Base-by-base conservation (phyloP, 2,329 filamentous ascomycete species). In the Talaromyces sp. region DNA sequence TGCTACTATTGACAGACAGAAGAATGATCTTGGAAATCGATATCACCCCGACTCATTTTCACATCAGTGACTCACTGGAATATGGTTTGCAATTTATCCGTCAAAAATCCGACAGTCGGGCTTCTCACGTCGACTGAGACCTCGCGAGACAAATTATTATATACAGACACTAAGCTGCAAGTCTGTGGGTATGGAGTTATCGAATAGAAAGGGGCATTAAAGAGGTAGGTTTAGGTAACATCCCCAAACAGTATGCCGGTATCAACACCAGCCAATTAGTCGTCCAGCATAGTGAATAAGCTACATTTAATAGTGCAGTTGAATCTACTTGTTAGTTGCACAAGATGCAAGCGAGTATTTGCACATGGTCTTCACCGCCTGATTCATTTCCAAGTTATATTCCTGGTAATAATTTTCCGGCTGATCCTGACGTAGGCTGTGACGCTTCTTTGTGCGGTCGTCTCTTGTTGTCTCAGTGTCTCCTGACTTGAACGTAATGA, bases 391-490 rank as follows among this genome's bases (percentile, higher is more conserved):
- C 48, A 51, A 37, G 11, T 22, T 51, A 50, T 39, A 9, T 22
- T 25, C 10, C 8, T 9, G 39, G 9, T 31, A 21, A 19, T 35
- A 33, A 48, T 21, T 48, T 33, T n/a, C 45, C 45, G 45, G 45
- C 45, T 48, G 45, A 48, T 48, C 39, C 17, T 54, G 39, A 45
- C 28, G 52, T 54, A 43, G 52, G 39, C 25, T 25, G 28, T 54
- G 52, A 54, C 39, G 19, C 52, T 54, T 33, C 39, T 45, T 45
- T 54, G 39, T 43, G 37, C 17, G n/a, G 28, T 36, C 39, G 39
- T 36, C 39, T 54, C 28, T 22, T 15, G 28, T 35, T 21, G n/a
- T 40, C 25, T 25, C 37, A 39, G 28, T 33, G 45, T 48, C 45
- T 35, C 45, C 45, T 48, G 45, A 48, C 45, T 25, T 28, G n/a